Percentiles rank a stretch among this genome's conserved stretches.
These are phyloP conservation scores for Penicillium palitans DNA, from an alignment of 2,329 filamentous ascomycete species.

Conservation along the genomic window DNA sequence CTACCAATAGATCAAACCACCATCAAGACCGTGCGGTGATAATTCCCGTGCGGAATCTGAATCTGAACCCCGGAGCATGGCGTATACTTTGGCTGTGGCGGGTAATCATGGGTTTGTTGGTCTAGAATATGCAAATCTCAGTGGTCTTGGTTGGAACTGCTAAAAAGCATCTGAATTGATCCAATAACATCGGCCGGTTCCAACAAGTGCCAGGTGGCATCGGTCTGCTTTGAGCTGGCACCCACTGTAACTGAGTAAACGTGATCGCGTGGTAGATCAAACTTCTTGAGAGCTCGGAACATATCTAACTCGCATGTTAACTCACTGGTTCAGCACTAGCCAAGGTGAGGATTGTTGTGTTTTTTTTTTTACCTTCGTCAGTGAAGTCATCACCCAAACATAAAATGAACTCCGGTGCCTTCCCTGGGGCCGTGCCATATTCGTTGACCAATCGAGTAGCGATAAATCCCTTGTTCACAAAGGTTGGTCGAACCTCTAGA, in stretches of 20 bases:
- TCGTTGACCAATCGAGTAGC: slow-evolving; percentile 76
- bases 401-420: slow-evolving; percentile 78
- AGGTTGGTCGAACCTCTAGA: slow-evolving; percentile 91
- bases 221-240: slow-evolving; percentile 84
- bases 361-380: slow-evolving; percentile 71
- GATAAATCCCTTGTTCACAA: slow-evolving; percentile 98
- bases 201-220: slow-evolving; percentile 85
- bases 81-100: background rate
- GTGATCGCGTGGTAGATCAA: slow-evolving; percentile 60
- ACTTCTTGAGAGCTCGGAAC: slow-evolving; percentile 74
- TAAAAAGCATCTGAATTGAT: slow-evolving; percentile 56
- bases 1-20: background rate
- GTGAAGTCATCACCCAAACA: slow-evolving; percentile 96
- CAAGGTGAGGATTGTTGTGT: too few species aligned
- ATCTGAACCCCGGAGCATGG: background rate
- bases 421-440: slow-evolving; percentile 59
- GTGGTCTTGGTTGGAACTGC: slow-evolving; percentile 35
- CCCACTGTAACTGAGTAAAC: slow-evolving; percentile 92
- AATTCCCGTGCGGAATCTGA: background rate
- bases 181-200: slow-evolving; percentile 88
- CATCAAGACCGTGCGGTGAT: background rate
- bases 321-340: background rate
- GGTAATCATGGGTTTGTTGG: background rate
- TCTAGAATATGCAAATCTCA: slow-evolving; percentile 9
- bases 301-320: slow-evolving; percentile 53